These are phyloP conservation scores for Plasmodium sp. DNA, from an alignment of 169 alveolate genomes.

Conservation along the genomic window DNA sequence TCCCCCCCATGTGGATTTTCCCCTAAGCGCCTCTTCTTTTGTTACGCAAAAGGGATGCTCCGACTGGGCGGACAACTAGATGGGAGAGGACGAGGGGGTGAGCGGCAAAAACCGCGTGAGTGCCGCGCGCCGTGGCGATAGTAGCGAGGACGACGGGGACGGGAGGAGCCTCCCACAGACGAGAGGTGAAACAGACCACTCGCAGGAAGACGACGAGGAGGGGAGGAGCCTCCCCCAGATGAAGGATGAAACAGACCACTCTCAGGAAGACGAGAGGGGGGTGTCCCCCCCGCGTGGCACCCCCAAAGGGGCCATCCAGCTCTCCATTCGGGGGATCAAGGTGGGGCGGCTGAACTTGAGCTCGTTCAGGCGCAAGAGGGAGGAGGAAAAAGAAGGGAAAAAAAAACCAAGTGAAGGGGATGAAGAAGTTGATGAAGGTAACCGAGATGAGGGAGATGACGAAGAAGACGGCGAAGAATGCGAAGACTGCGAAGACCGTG, in stretches of 20 bases:
- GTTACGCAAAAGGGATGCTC: background rate
- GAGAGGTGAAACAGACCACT: background rate
- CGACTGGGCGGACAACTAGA: background rate
- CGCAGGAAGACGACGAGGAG: background rate
- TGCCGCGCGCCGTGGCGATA: background rate
- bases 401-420: background rate
- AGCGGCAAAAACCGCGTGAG: background rate
- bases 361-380: background rate
- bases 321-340: background rate
- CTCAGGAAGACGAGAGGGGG: background rate
- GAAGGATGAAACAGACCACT: background rate
- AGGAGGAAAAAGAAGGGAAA: background rate
- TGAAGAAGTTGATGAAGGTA: no score
- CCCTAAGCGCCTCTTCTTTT: background rate
- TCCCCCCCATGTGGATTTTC: background rate
- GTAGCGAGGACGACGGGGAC: background rate
- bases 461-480: no score
- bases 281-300: background rate
- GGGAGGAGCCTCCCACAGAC: background rate
- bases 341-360: background rate
- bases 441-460: no score
- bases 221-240: background rate
- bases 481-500: no score
- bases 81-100: background rate
- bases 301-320: background rate